A percentile compares a stretch with the other conserved stretches of the same genome.
Conservation (phyloP, 805 yeast species). For the Candida pseudofarinosa region DNA sequence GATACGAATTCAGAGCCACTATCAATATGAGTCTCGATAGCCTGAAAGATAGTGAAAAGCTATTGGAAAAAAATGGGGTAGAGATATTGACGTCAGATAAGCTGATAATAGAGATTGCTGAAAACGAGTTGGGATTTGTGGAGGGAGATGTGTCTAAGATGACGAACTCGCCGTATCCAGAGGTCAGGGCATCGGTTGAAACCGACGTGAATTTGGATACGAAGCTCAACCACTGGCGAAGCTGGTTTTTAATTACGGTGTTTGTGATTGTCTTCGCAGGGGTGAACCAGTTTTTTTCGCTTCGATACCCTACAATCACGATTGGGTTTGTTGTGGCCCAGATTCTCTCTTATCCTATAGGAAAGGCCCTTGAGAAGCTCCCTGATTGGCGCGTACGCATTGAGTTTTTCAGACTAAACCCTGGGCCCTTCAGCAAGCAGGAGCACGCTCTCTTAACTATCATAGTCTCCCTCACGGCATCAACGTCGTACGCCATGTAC, state of each 20-base stretch:
- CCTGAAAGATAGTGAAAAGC: neutral
- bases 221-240: conserved; percentile 17
- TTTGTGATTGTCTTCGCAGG: conserved; percentile 23
- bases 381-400: conserved; percentile 22
- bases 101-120: conserved; percentile 1
- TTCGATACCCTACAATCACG: conserved; percentile 22
- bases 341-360: conserved; percentile 21
- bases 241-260: conserved; percentile 16
- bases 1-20: too few species aligned
- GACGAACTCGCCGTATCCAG: conserved; percentile 19
- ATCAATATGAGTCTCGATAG: neutral
- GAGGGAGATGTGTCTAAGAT: conserved; percentile 2
- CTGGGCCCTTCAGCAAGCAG: conserved; percentile 21
- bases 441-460: conserved; percentile 19
- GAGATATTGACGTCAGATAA: neutral
- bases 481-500: conserved; percentile 7
- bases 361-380: conserved; percentile 13
- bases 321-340: conserved; percentile 23
- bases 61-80: neutral
- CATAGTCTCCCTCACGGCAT: neutral
- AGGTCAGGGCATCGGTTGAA: conserved; percentile 20
- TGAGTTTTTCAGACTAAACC: conserved; percentile 10
- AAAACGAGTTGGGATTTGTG: neutral
- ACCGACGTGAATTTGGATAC: conserved; percentile 13
- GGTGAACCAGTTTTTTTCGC: conserved; percentile 21